Evolutionary conservation across 2,329 filamentous ascomycete genomes (phyloP).

Genomic region (Celoporthe dispersa): DNA sequence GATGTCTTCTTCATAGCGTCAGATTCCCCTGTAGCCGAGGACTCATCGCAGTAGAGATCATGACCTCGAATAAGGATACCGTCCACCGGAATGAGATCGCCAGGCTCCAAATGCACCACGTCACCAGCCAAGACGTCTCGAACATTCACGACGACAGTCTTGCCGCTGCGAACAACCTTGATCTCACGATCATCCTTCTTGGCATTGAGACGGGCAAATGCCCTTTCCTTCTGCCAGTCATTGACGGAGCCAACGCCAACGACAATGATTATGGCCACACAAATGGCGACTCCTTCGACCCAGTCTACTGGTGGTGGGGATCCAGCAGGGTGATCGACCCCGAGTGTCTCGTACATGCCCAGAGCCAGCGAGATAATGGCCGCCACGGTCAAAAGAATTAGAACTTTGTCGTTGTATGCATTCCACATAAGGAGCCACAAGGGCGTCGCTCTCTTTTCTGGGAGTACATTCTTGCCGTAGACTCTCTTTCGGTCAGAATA

Average conservation of each 20-base stretch:
- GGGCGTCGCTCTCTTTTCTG: slow-evolving; percentile 62
- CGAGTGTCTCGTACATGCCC: slow-evolving; percentile 70
- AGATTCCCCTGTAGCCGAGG: slow-evolving; percentile 71
- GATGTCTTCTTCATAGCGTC: slow-evolving; percentile 69
- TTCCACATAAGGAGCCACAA: slow-evolving; percentile 67
- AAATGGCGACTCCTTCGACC: slow-evolving; percentile 67
- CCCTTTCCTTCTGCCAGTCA: slow-evolving; percentile 66
- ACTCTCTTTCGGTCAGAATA: slow-evolving; percentile 61
- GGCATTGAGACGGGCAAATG: slow-evolving; percentile 61
- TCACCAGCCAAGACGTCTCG: slow-evolving; percentile 69
- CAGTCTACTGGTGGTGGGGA: slow-evolving; percentile 56
- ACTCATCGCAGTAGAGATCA: slow-evolving; percentile 71
- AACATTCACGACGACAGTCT: slow-evolving; percentile 62
- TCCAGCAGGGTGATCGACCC: slow-evolving; percentile 46
- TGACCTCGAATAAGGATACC: slow-evolving; percentile 68
- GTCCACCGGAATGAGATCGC: slow-evolving; percentile 69
- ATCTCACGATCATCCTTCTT: slow-evolving; percentile 66
- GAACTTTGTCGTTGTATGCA: slow-evolving; percentile 75
- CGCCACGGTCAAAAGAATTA: slow-evolving; percentile 71
- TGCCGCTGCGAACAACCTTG: slow-evolving; percentile 68
- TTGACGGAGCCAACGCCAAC: slow-evolving; percentile 63
- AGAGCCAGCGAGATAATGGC: slow-evolving; percentile 71
- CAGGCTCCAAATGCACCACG: slow-evolving; percentile 68
- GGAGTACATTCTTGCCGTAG: slow-evolving; percentile 63
- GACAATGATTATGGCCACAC: slow-evolving; percentile 64